phyloP scores from a whole-genome alignment of 2,329 filamentous ascomycete species.

The Pseudogymnoascus verrucosus region DNA sequence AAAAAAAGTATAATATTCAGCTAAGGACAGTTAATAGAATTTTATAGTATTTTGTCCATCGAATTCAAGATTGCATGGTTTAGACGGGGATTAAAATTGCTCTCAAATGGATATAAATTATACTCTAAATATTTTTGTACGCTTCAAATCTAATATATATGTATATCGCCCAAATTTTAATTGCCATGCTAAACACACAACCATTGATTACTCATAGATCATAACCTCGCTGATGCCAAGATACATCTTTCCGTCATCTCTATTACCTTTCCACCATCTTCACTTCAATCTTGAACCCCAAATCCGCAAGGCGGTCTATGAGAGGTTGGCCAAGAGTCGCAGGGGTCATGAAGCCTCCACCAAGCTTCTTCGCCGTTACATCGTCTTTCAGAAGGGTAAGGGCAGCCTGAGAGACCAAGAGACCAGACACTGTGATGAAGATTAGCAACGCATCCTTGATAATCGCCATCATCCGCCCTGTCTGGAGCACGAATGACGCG shows the following conservation, averaged over 20 bases:
- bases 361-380: slow-evolving; percentile 39
- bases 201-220: neutral
- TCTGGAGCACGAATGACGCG: neutral
- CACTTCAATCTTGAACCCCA: slow-evolving; percentile 56
- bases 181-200: neutral
- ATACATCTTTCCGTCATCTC: neutral
- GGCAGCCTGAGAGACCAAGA: slow-evolving; percentile 57
- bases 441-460: slow-evolving; percentile 11
- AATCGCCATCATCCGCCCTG: neutral
- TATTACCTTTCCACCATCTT: slow-evolving; percentile 31
- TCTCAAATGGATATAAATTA: neutral
- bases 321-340: slow-evolving; percentile 61
- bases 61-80: neutral
- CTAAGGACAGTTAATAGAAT: no score
- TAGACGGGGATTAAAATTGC: neutral
- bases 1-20: no score
- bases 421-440: slow-evolving; percentile 48
- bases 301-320: slow-evolving; percentile 52
- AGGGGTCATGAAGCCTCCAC: slow-evolving; percentile 64
- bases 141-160: neutral
- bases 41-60: neutral
- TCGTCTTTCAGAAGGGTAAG: slow-evolving; percentile 54
- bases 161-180: neutral
- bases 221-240: neutral
- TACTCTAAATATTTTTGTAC: neutral